Base-by-base conservation (phyloP, 495 filamentous ascomycete genomes). In the Astrothelium macrocarpum region DNA sequence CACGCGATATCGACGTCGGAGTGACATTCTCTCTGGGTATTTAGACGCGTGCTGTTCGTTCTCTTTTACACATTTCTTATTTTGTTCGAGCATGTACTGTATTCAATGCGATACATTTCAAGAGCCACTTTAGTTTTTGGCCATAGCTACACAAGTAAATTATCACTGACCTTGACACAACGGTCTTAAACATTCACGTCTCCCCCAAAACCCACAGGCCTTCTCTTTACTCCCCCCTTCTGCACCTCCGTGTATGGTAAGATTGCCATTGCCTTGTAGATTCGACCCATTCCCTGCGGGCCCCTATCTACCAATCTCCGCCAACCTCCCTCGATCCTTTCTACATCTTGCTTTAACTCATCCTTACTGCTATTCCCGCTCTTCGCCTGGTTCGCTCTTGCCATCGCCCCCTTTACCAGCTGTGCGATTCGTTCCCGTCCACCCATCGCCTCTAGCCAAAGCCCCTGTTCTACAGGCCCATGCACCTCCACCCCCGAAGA, bases 21-120 rank as follows among this genome's bases (percentile, higher is more conserved):
- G 94, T 98, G 68, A 93, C 97, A 76, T 98, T 97, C 78, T 92
- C 88, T 69, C 83, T 97, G 69, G 94, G 91, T 75, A 95, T 98
- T 78, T 97, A 88, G 61, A 59, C 14, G 11, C 23, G 46, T 56
- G 42, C 16, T 61, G 59, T 31, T 10, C 5, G 28, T 20, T 20
- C 16, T 26, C 25, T 56, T 56, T 56, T 29, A 29, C 45, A 39
- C 7, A 14, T 14, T 49, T 49, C 3, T 14, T 49, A 18, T 20
- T 20, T 9, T 18, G n/a, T 49, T 18, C 7, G 3, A 49, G 43
- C 43, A 18, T 0, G 84, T 84, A 7, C 77, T 82, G 68, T 85
- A 91, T 31, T 78, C 71, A 28, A 78, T 81, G 14, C 79, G 84
- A 60, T 79, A 70, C 64, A 18, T 49, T 49, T 20, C 9, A 20